phyloP scores from a whole-genome alignment of 228 moss, liverwort and hornwort species.

The Sphagnum fallax region DNA sequence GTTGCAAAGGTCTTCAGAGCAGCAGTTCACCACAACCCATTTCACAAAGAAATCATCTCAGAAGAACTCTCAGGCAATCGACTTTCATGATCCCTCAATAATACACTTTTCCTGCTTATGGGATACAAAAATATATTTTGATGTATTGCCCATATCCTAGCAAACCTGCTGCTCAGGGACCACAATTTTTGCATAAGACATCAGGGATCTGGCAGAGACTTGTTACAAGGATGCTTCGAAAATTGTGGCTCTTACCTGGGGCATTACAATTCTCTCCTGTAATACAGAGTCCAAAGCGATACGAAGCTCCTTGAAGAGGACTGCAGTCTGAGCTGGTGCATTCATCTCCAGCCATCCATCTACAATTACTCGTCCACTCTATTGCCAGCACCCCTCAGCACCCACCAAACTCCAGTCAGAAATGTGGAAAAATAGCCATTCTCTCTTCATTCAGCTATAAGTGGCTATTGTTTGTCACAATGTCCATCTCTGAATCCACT shows the following conservation, averaged over 20 bases:
- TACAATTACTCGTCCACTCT: constrained; percentile 93
- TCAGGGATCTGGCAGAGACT: neutral
- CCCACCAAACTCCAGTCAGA: neutral
- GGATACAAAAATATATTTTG: neutral
- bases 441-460: too few relatives aligned
- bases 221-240: neutral
- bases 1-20: neutral
- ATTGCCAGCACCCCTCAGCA: constrained; percentile 5
- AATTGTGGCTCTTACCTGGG: constrained; percentile 41
- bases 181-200: neutral
- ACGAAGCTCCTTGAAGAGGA: constrained; percentile 86
- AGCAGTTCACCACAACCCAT: neutral
- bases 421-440: neutral
- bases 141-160: neutral
- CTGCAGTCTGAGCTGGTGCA: constrained; percentile 94
- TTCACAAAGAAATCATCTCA: too few relatives aligned
- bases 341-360: constrained; percentile 99
- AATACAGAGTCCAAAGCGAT: constrained; percentile 69
- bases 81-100: too few relatives aligned
- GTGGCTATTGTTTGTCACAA: too few relatives aligned
- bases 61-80: too few relatives aligned
- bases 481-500: too few relatives aligned
- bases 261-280: constrained; percentile 79
- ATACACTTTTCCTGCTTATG: too few relatives aligned
- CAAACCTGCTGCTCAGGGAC: neutral